phyloP scores from a whole-genome alignment of 108 stramenopile genomes.

The Nitzschia sp. region DNA sequence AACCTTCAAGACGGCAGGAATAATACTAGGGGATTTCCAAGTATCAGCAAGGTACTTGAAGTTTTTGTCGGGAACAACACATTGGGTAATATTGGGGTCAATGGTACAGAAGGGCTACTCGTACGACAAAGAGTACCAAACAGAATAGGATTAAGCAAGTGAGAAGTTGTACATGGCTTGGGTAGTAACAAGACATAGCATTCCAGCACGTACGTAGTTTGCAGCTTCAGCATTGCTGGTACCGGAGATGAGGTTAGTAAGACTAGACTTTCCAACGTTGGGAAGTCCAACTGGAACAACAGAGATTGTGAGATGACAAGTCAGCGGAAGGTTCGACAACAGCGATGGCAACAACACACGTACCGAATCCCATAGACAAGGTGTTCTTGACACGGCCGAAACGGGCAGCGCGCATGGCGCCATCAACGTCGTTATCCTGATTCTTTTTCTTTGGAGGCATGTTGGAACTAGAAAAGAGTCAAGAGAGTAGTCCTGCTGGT shows the following conservation, averaged over 20 bases:
- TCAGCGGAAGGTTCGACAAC: neutral
- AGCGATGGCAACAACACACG: slow-evolving; percentile 8
- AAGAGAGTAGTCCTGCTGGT: too few species aligned
- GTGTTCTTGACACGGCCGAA: slow-evolving; percentile 90
- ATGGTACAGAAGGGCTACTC: slow-evolving; percentile 95
- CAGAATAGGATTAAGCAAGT: too few species aligned
- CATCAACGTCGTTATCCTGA: slow-evolving; percentile 60
- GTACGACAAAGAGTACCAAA: slow-evolving; percentile 27
- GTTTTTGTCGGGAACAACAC: slow-evolving; percentile 95
- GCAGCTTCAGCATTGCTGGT: slow-evolving; percentile 85
- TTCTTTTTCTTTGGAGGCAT: slow-evolving; percentile 92
- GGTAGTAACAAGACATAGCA: too few species aligned
- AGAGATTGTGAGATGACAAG: slow-evolving; percentile 16
- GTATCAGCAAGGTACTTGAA: slow-evolving; percentile 93
- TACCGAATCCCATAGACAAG: slow-evolving; percentile 84
- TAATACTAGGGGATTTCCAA: slow-evolving; percentile 80
- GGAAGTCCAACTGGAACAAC: slow-evolving; percentile 74
- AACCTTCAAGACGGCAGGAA: slow-evolving; percentile 93
- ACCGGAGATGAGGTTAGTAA: slow-evolving; percentile 88
- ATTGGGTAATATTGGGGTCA: slow-evolving; percentile 97
- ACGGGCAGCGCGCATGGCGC: slow-evolving; percentile 82
- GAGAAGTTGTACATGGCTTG: too few species aligned
- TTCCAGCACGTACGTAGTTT: slow-evolving; percentile 50
- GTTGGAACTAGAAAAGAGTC: neutral
- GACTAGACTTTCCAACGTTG: slow-evolving; percentile 95